Evolutionary conservation across 2,329 filamentous ascomycete genomes (phyloP).

Genomic region (Penicillium hordei): DNA sequence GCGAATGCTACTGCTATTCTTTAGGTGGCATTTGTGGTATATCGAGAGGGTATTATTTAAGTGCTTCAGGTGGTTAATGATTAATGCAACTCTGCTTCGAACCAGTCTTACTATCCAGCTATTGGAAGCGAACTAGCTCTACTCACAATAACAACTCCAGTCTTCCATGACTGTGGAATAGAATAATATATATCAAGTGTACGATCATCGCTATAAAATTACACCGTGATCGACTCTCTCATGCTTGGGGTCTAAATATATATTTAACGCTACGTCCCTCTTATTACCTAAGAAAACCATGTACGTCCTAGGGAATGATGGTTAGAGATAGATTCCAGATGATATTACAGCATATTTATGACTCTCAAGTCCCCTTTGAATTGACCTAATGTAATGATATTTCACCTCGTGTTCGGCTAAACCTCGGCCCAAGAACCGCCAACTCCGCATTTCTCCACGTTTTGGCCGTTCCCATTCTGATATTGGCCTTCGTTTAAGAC

Average conservation of each 20-base stretch:
- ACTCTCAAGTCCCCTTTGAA: neutral
- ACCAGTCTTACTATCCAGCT: neutral
- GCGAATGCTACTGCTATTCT: constrained; percentile 37
- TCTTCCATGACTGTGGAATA: neutral
- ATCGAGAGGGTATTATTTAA: no score
- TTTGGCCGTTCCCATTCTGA: neutral
- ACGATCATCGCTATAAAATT: neutral
- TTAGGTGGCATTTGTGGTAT: constrained; percentile 9
- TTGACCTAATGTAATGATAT: no score
- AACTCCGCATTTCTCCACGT: constrained; percentile 4
- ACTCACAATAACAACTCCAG: neutral
- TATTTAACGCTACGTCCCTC: no score
- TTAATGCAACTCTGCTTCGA: no score
- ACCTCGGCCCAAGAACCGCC: neutral
- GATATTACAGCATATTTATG: neutral
- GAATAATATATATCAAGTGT: neutral
- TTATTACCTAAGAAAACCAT: no score
- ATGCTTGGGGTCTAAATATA: neutral
- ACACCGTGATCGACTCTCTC: neutral
- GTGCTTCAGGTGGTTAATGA: no score
- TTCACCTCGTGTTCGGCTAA: neutral
- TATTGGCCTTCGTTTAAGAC: neutral
- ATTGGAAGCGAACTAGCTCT: neutral
- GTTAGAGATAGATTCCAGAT: neutral
- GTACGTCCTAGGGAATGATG: no score